Percentiles rank a stretch among this genome's conserved stretches.
Evolutionary conservation across 495 filamentous ascomycete genomes (phyloP).

Genomic region (Aspergillus carlsbadensis): DNA sequence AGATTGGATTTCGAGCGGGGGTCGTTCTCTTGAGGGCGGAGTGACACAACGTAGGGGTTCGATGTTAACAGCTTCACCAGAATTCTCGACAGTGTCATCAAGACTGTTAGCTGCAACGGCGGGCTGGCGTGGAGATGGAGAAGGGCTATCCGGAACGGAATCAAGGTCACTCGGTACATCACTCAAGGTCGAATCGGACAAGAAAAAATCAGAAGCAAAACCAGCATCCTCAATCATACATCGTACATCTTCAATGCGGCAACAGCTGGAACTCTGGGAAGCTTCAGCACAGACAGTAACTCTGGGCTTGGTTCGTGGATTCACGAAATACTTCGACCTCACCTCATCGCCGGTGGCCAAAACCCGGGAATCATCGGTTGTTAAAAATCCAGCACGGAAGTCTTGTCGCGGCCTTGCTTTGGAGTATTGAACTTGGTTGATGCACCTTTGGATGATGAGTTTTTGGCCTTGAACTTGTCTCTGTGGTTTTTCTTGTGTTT

Average conservation of each 20-base stretch:
- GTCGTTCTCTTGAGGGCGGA: conserved; percentile 6
- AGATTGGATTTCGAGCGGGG: neutral
- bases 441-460: neutral
- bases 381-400: conserved; percentile 35
- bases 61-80: neutral
- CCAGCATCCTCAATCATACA: conserved; percentile 14
- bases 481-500: neutral
- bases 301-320: neutral
- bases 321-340: conserved; percentile 41
- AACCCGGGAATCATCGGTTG: conserved; percentile 39
- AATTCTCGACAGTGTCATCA: neutral
- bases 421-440: neutral
- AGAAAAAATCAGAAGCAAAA: conserved; percentile 24
- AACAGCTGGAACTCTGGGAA: neutral
- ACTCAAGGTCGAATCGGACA: conserved; percentile 34
- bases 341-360: conserved; percentile 42
- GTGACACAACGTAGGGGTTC: neutral
- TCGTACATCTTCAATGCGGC: conserved; percentile 13
- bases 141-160: conserved; percentile 10
- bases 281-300: neutral
- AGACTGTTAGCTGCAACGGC: neutral
- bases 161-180: conserved; percentile 32
- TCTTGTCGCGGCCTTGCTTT: neutral
- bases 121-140: neutral
- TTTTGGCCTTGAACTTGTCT: neutral